These are phyloP conservation scores for Phytophthora cactorum DNA, from an alignment of 352 stramenopile genomes.

Conservation along the genomic window DNA sequence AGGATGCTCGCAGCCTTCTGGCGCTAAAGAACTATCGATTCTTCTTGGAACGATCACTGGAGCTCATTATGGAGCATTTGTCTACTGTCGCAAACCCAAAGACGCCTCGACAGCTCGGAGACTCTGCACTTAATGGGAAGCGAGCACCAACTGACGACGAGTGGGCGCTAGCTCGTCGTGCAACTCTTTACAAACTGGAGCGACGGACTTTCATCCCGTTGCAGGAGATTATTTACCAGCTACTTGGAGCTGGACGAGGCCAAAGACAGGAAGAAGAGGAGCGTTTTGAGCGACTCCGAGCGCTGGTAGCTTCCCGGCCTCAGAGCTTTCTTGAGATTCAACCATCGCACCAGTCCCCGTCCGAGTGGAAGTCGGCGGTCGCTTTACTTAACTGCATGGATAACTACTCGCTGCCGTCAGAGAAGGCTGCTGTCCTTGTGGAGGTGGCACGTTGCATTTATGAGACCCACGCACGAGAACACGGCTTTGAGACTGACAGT, in stretches of 20 bases:
- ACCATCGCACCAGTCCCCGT: constrained; percentile 50
- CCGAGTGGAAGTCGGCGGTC: constrained; percentile 60
- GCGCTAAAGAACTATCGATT: constrained; percentile 80
- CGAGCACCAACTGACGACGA: constrained; percentile 47
- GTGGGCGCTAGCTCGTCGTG: constrained; percentile 57
- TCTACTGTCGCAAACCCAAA: constrained; percentile 19
- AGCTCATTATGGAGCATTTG: constrained; percentile 58
- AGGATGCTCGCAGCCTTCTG: constrained; percentile 59
- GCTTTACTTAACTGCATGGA: constrained; percentile 67
- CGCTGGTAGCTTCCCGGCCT: constrained; percentile 45
- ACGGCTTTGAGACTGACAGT: constrained; percentile 23
- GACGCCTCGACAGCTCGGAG: constrained; percentile 21
- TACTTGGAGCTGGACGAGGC: constrained; percentile 45
- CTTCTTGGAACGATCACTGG: constrained; percentile 70
- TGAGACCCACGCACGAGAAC: constrained; percentile 60
- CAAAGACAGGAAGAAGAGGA: constrained; percentile 45
- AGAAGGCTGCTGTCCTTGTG: constrained; percentile 70
- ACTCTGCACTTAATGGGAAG: constrained; percentile 25
- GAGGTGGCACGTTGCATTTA: constrained; percentile 79
- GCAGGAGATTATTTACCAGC: constrained; percentile 70
- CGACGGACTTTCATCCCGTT: constrained; percentile 70
- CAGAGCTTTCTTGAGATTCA: constrained; percentile 75
- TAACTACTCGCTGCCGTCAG: constrained; percentile 73
- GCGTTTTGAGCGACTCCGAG: constrained; percentile 60
- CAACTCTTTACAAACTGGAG: constrained; percentile 67